Base-by-base conservation (phyloP, 2,329 filamentous ascomycete genomes). In the Xylariaceae sp. region DNA sequence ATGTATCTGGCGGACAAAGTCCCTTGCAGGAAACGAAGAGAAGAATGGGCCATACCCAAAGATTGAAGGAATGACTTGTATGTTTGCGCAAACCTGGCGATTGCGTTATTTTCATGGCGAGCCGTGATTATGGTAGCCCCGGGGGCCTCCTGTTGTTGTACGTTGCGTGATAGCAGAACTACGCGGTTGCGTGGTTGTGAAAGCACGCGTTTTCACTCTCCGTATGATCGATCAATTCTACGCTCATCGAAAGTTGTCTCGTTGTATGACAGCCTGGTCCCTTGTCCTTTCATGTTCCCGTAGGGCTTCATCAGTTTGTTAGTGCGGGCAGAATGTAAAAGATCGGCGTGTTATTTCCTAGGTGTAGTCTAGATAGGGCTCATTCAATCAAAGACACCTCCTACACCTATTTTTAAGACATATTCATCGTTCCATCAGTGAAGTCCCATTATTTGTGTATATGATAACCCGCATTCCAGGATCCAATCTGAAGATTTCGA, bases 1-100 rank as follows among this genome's bases (percentile, higher is more conserved):
- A 60, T 53, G 49, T 57, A 58, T 51, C 49, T 57, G 56, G 62
- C 61, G 61, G 67, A 65, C 63, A 64, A 66, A 59, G 61, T 65
- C 66, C 66, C 66, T 59, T 62, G 58, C 59, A 57, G 56, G 56
- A 58, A 57, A 52, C 53, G 61, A 42, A 60, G 50, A 56, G 52
- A 47, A 55, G 53, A 63, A 30, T 30, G 64, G 23, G 59, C 58
- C 55, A 62, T 56, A 62, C 61, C 59, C 55, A 57, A 61, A 30
- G 59, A 60, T 57, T 55, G 55, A 55, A 55, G 51, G 55, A 44
- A 61, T 60, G 59, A 54, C 15, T 51, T 56, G 37, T 58, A 56
- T 63, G 56, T 60, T 55, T 63, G 60, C 50, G 63, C 58, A 57
- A 59, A 56, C 39, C 39, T 58, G 60, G 59, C 30, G 62, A 57